phyloP scores from a whole-genome alignment of 768 basidiomycete genomes.

The Phlegmacium glaucopus region DNA sequence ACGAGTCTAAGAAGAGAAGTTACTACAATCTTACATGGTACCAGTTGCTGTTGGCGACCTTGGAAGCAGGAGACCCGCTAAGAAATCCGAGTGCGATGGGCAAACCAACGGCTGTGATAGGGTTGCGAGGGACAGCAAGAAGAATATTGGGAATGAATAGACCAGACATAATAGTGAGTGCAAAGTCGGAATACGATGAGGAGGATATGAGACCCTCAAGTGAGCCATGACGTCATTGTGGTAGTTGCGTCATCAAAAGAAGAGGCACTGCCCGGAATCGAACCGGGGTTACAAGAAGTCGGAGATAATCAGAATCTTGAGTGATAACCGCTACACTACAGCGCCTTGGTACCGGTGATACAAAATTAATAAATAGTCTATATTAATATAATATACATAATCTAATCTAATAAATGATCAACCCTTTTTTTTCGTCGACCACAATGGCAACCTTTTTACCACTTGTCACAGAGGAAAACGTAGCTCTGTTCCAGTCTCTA shows the following conservation, averaged over 20 bases:
- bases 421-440: constrained; percentile 1
- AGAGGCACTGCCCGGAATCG: constrained; percentile 33
- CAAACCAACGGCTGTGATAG: constrained; percentile 54
- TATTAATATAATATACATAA: background rate
- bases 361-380: background rate
- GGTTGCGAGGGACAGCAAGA: constrained; percentile 51
- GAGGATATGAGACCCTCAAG: no score
- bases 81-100: constrained; percentile 55
- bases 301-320: constrained; percentile 28
- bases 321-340: constrained; percentile 37
- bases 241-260: constrained; percentile 6
- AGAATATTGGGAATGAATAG: constrained; percentile 45
- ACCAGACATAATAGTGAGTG: constrained; percentile 17
- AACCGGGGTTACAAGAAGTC: constrained; percentile 37
- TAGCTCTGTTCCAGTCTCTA: constrained; percentile 55
- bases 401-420: constrained; percentile 3
- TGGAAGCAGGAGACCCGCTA: constrained; percentile 44
- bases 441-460: constrained; percentile 56
- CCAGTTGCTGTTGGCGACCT: constrained; percentile 50
- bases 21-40: constrained; percentile 43
- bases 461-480: constrained; percentile 48
- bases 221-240: constrained; percentile 10
- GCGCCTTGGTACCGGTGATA: constrained; percentile 9
- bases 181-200: no score
- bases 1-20: no score